A percentile compares a stretch with the other conserved stretches of the same genome.
Evolutionary conservation across 176 grass and related monocot genomes (phyloP).

Genomic region (Aechmea fasciata): DNA sequence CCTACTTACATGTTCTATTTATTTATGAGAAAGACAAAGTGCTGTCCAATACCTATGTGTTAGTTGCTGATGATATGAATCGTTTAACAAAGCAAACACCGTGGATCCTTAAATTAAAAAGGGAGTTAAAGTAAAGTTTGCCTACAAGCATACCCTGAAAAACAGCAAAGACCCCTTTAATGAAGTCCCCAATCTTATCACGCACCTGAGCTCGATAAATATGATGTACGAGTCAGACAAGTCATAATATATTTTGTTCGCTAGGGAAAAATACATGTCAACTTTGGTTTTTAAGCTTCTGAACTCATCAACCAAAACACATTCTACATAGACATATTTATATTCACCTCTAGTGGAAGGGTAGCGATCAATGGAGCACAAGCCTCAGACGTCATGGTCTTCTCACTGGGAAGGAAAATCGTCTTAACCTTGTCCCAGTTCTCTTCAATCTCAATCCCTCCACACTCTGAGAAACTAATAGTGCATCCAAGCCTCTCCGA

Average conservation of each 20-base stretch:
- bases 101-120: not conserved
- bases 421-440: constrained; percentile 51
- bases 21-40: not conserved
- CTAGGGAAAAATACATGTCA: not conserved
- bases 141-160: constrained; percentile 52
- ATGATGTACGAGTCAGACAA: not conserved
- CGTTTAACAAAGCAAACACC: not conserved
- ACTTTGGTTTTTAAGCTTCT: not conserved
- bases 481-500: constrained; percentile 40
- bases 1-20: not conserved
- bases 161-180: constrained; percentile 79
- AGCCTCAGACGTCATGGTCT: constrained; percentile 27
- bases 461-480: constrained; percentile 47
- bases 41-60: not conserved
- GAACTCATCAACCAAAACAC: not conserved
- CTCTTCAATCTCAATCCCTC: constrained; percentile 50
- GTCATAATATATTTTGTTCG: not conserved
- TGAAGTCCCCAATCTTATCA: constrained; percentile 75
- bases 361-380: constrained; percentile 43
- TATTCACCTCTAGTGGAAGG: constrained; percentile 37
- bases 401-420: constrained; percentile 38
- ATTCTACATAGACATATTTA: not conserved
- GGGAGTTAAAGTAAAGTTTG: not conserved
- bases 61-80: not conserved
- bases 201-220: constrained; percentile 32